Percentiles rank a stretch among this genome's conserved stretches.
phyloP scores from a whole-genome alignment of 1,284 basidiomycete species.

The Waitea zeae region DNA sequence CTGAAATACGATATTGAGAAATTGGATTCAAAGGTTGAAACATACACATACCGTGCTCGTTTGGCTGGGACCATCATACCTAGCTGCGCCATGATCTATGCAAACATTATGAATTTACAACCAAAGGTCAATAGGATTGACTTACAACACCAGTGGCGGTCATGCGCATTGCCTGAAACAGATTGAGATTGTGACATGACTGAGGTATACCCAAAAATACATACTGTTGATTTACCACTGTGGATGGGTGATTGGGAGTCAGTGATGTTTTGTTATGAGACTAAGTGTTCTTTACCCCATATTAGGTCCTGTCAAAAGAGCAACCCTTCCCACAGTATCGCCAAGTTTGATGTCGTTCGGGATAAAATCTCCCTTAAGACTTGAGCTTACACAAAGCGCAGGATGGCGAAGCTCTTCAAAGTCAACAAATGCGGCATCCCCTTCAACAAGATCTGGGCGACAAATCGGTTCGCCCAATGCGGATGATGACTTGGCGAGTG shows the following conservation, averaged over 20 bases:
- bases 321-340: slow-evolving; percentile 59
- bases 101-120: not conserved
- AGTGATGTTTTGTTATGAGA: slow-evolving; percentile 2
- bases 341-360: slow-evolving; percentile 89
- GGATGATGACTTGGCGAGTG: slow-evolving; percentile 77
- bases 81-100: slow-evolving; percentile 85
- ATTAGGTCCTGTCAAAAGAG: slow-evolving; percentile 86
- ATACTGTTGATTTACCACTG: slow-evolving; percentile 75
- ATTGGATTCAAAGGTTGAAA: not conserved
- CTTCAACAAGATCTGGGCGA: slow-evolving; percentile 76
- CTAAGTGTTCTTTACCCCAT: slow-evolving; percentile 50
- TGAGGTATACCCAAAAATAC: slow-evolving; percentile 8
- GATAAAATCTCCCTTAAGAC: slow-evolving; percentile 67
- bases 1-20: slow-evolving; percentile 16
- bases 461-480: slow-evolving; percentile 89
- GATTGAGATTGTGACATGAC: slow-evolving; percentile 1
- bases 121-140: slow-evolving; percentile 1
- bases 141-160: slow-evolving; percentile 80
- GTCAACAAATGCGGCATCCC: slow-evolving; percentile 61
- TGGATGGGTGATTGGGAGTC: slow-evolving; percentile 3
- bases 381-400: slow-evolving; percentile 43
- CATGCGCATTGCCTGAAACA: slow-evolving; percentile 71
- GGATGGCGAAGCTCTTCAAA: slow-evolving; percentile 82
- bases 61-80: slow-evolving; percentile 95
- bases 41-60: slow-evolving; percentile 53